These are phyloP conservation scores for Phaeoacremonium minimum DNA, from an alignment of 2,329 filamentous ascomycete species.

Conservation along the genomic window DNA sequence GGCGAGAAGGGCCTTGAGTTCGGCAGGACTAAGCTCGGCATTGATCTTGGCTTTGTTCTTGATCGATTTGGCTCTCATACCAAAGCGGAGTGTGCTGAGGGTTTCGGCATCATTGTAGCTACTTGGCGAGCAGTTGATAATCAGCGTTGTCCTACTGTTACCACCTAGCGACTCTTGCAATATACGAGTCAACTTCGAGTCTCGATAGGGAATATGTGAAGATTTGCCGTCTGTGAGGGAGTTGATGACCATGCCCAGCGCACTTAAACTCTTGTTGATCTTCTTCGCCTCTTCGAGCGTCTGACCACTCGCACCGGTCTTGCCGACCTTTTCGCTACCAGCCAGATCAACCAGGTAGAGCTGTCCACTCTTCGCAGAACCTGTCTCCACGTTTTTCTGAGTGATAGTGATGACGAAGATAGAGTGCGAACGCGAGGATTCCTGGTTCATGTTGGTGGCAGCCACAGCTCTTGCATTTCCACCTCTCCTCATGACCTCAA, in stretches of 20 bases:
- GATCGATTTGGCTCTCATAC: constrained; percentile 95
- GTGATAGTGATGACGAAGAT: constrained; percentile 97
- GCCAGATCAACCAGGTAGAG: constrained; percentile 97
- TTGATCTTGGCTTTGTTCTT: constrained; percentile 99
- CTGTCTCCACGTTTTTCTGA: constrained; percentile 96
- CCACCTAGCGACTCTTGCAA: constrained; percentile 95
- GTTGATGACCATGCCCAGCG: constrained; percentile 98
- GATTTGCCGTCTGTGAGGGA: constrained; percentile 95
- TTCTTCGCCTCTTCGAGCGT: constrained; percentile 98
- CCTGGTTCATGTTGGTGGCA: constrained; percentile 98
- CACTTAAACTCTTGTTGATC: constrained; percentile 99
- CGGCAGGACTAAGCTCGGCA: constrained; percentile 89
- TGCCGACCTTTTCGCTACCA: constrained; percentile 96
- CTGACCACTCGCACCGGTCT: constrained; percentile 95
- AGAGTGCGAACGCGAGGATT: constrained; percentile 95
- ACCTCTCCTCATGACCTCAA: constrained; percentile 92
- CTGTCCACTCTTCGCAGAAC: constrained; percentile 92
- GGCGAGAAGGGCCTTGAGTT: constrained; percentile 88
- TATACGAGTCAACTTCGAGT: constrained; percentile 96
- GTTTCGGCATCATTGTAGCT: constrained; percentile 98
- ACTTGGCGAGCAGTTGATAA: constrained; percentile 98
- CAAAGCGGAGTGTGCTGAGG: constrained; percentile 85
- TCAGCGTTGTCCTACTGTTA: constrained; percentile 96
- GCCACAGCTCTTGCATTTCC: constrained; percentile 87
- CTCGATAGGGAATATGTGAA: constrained; percentile 90